A percentile compares a stretch with the other conserved stretches of the same genome.
Conservation (phyloP, 192 early-diverging fungal genomes). For the Podila minutissima region DNA sequence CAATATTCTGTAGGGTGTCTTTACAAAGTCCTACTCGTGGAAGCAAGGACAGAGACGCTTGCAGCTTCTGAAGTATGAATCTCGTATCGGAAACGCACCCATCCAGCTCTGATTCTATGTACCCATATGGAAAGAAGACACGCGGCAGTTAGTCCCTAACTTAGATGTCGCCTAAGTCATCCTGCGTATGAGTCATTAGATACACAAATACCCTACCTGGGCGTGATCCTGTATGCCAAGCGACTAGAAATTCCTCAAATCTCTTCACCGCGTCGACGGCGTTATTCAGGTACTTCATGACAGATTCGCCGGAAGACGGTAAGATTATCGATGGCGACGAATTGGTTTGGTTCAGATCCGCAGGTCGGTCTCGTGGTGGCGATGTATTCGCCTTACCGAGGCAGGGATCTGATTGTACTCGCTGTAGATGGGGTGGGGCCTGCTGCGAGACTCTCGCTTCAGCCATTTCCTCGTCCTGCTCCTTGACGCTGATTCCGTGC, state of each 20-base stretch:
- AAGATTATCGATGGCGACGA: neutral
- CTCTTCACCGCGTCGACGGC: conserved; percentile 13
- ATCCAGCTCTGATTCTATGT: conserved; percentile 5
- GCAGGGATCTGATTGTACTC: neutral
- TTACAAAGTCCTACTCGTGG: neutral
- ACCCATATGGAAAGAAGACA: neutral
- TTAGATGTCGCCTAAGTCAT: neutral
- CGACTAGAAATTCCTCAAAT: conserved; percentile 19
- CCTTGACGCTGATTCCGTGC: neutral
- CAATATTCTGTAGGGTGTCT: conserved; percentile 21
- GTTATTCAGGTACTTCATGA: conserved; percentile 2
- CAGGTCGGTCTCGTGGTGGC: neutral
- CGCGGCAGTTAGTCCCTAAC: neutral
- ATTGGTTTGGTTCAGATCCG: neutral
- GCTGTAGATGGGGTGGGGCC: neutral
- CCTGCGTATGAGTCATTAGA: neutral
- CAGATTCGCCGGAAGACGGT: neutral
- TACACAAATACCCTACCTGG: conserved; percentile 3
- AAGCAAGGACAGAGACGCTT: neutral
- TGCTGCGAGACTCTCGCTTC: neutral
- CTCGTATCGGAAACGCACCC: neutral
- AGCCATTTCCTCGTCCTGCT: conserved; percentile 8
- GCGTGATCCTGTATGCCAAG: conserved; percentile 4
- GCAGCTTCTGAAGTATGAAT: neutral
- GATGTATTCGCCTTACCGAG: neutral